These are phyloP conservation scores for Neurospora pannonica DNA, from an alignment of 495 filamentous ascomycete species.

Conservation along the genomic window DNA sequence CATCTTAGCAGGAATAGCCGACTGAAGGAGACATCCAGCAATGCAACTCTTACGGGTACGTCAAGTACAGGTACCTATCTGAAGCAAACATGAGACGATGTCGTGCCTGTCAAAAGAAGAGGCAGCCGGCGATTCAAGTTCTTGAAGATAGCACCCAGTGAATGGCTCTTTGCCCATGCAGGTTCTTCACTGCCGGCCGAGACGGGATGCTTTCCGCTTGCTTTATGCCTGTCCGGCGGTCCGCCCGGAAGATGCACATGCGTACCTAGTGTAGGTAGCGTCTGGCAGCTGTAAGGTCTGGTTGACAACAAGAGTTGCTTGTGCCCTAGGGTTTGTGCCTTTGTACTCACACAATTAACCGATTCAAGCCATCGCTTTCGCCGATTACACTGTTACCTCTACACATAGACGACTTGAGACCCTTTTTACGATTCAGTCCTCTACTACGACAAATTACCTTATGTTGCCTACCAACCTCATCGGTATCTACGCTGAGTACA, in stretches of 20 bases:
- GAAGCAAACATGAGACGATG: neutral
- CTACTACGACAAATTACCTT: neutral
- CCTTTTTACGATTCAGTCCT: neutral
- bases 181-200: neutral
- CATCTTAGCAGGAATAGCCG: neutral
- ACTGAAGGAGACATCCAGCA: neutral
- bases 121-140: neutral
- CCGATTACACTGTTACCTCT: neutral
- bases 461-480: constrained; percentile 14
- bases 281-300: neutral
- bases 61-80: neutral
- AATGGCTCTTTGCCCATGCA: neutral
- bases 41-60: neutral
- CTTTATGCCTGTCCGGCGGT: neutral
- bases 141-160: neutral
- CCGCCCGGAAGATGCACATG: neutral
- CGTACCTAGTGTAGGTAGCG: neutral
- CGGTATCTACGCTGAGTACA: constrained; percentile 38
- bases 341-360: neutral
- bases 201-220: neutral
- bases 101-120: neutral
- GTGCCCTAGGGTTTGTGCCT: neutral
- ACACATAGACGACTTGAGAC: neutral
- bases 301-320: neutral
- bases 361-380: neutral